Evolutionary conservation across 306 rosid species (phyloP).

Genomic region (Lupinus albus): DNA sequence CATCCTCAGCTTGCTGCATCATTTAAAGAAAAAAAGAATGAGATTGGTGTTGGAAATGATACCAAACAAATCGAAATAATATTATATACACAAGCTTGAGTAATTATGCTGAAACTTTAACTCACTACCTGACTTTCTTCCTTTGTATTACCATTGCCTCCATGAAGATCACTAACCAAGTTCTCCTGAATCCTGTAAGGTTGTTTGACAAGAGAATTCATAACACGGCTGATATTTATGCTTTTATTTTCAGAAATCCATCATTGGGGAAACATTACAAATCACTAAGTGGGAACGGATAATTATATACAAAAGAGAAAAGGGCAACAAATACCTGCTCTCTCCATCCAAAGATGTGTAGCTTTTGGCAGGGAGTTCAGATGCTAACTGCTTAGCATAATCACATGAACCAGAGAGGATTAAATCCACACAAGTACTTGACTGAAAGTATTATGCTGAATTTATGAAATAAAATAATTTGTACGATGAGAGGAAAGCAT

Average conservation of each 20-base stretch:
- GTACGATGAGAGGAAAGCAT: conserved; percentile 20
- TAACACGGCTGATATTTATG: conserved; percentile 1
- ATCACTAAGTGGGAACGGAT: conserved; percentile 7
- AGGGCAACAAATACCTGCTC: conserved; percentile 62
- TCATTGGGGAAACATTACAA: conserved; percentile 29
- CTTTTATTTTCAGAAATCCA: conserved; percentile 20
- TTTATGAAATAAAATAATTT: conserved; percentile 11
- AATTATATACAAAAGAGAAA: conserved; percentile 25
- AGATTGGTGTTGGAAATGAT: conserved; percentile 36
- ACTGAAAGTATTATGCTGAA: conserved; percentile 39
- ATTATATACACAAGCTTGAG: conserved; percentile 29
- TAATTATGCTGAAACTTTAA: conserved; percentile 40
- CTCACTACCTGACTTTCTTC: conserved; percentile 69
- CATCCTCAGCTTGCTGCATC: conserved; percentile 63
- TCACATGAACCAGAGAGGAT: conserved; percentile 61
- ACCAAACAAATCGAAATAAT: conserved; percentile 31
- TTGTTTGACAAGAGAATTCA: conserved; percentile 27
- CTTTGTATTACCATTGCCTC: conserved; percentile 41
- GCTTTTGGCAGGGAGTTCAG: conserved; percentile 58
- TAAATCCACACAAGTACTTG: conserved; percentile 53
- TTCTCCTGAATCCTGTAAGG: conserved; percentile 61
- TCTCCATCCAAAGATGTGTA: conserved; percentile 49
- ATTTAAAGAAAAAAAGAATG: conserved; percentile 40
- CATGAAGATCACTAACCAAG: conserved; percentile 46
- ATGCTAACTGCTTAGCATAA: conserved; percentile 72